phyloP scores from a whole-genome alignment of 371 early-diverging fungal genomes.

The Basidiobolus heterosporus region DNA sequence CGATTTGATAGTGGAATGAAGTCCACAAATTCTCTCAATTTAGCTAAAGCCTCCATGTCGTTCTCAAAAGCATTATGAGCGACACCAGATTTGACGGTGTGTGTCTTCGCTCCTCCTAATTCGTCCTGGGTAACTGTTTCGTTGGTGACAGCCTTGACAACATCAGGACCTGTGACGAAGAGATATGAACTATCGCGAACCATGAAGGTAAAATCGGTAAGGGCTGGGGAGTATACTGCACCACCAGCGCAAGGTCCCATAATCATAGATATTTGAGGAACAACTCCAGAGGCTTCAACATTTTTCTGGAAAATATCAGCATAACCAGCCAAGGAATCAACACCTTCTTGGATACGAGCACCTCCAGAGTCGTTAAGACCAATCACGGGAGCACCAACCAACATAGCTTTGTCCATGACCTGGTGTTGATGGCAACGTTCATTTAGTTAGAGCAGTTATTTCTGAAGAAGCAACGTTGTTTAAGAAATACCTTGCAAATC shows the following conservation, averaged over 20 bases:
- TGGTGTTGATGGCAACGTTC: no score
- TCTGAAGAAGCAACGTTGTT: not conserved
- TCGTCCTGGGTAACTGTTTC: constrained; percentile 90
- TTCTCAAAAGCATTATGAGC: constrained; percentile 86
- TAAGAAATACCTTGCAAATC: constrained; percentile 56
- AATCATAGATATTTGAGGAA: constrained; percentile 88
- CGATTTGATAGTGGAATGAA: constrained; percentile 78
- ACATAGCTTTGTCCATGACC: constrained; percentile 88
- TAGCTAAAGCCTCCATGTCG: constrained; percentile 83
- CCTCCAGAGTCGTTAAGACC: constrained; percentile 95
- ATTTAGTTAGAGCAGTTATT: not conserved
- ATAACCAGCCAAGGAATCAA: constrained; percentile 89
- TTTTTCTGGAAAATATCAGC: constrained; percentile 93
- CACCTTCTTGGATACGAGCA: constrained; percentile 95
- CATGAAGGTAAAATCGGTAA: constrained; percentile 95
- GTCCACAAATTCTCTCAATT: constrained; percentile 71
- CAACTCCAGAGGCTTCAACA: constrained; percentile 81
- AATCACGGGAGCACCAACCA: constrained; percentile 86
- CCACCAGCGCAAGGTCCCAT: constrained; percentile 97
- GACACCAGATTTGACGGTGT: constrained; percentile 79
- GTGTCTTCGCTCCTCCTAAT: constrained; percentile 84
- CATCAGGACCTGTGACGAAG: constrained; percentile 95
- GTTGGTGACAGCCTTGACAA: constrained; percentile 89
- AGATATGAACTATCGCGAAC: constrained; percentile 88
- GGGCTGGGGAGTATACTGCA: constrained; percentile 91